These are phyloP conservation scores for Tuber borchii DNA, from an alignment of 495 filamentous ascomycete genomes.

Conservation along the genomic window DNA sequence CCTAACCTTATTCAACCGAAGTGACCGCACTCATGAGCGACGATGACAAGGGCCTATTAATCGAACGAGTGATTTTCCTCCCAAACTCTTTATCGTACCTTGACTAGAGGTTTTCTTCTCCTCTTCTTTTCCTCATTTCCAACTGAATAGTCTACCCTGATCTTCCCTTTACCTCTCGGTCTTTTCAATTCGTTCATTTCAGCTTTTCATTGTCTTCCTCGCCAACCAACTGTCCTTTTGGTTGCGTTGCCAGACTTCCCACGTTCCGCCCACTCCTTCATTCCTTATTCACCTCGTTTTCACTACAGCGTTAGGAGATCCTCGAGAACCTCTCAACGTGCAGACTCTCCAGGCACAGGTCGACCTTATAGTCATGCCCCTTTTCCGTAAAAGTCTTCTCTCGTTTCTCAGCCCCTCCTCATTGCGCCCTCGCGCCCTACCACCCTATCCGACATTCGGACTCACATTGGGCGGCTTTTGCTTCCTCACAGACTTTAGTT, in stretches of 20 bases:
- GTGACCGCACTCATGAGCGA: too few species aligned
- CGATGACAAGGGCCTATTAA: too few species aligned
- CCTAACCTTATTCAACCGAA: too few species aligned
- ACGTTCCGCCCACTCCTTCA: constrained; percentile 42
- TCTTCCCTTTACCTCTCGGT: constrained; percentile 38
- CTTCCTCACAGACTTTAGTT: constrained; percentile 43
- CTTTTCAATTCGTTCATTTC: constrained; percentile 39
- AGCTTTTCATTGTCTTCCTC: constrained; percentile 30
- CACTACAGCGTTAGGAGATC: constrained; percentile 33
- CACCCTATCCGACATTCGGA: constrained; percentile 30
- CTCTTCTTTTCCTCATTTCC: constrained; percentile 29
- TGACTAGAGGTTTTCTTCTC: constrained; percentile 33
- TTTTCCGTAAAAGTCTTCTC: constrained; percentile 36
- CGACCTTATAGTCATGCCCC: constrained; percentile 41
- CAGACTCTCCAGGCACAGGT: constrained; percentile 39
- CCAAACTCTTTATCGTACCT: too few species aligned
- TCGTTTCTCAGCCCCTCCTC: constrained; percentile 33
- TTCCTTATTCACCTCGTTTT: constrained; percentile 42
- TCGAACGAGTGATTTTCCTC: too few species aligned
- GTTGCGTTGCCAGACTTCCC: constrained; percentile 39
- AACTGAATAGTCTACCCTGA: constrained; percentile 34
- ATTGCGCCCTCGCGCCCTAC: constrained; percentile 37
- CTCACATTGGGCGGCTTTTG: constrained; percentile 29
- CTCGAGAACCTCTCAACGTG: constrained; percentile 40
- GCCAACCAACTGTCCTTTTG: constrained; percentile 35